Evolutionary conservation across 805 yeast genomes (phyloP).

Genomic region (Blastobotrys mokoenaii): DNA sequence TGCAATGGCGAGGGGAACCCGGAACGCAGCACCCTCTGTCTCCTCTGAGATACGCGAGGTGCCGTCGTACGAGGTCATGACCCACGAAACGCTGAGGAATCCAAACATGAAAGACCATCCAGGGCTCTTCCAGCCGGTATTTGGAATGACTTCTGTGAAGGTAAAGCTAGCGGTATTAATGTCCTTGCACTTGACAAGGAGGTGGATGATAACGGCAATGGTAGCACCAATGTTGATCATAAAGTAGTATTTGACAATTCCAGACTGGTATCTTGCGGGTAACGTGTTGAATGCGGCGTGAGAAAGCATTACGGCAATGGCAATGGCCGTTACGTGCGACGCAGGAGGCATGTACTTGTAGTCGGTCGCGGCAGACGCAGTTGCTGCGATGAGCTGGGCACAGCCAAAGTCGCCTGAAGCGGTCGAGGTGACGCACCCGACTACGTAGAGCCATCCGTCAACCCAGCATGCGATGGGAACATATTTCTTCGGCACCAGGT

Average conservation of each 20-base stretch:
- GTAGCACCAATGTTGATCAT: constrained; percentile 42
- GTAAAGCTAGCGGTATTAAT: constrained; percentile 39
- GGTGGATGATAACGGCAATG: constrained; percentile 43
- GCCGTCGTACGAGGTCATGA: constrained; percentile 8
- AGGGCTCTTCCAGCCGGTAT: constrained; percentile 41
- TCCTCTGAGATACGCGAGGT: constrained; percentile 7
- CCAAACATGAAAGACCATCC: constrained; percentile 49
- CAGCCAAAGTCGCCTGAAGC: constrained; percentile 9
- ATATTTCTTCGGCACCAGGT: constrained; percentile 31
- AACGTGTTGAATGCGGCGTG: constrained; percentile 45
- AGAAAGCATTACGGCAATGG: constrained; percentile 36
- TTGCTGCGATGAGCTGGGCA: constrained; percentile 7
- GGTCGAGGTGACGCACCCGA: constrained; percentile 41
- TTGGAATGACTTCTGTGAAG: constrained; percentile 39
- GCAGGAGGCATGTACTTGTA: neutral
- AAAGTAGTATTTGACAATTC: constrained; percentile 44
- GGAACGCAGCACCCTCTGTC: constrained; percentile 43
- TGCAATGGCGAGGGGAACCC: constrained; percentile 53
- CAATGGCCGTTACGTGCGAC: constrained; percentile 3
- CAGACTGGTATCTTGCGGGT: constrained; percentile 42
- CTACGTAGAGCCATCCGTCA: constrained; percentile 35
- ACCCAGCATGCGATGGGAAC: constrained; percentile 40
- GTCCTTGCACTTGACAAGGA: constrained; percentile 45
- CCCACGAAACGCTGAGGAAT: constrained; percentile 7
- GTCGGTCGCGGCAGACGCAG: constrained; percentile 4